These are phyloP conservation scores for Scenedesmus sp. DNA, from an alignment of 163 green algal species.

Conservation along the genomic window DNA sequence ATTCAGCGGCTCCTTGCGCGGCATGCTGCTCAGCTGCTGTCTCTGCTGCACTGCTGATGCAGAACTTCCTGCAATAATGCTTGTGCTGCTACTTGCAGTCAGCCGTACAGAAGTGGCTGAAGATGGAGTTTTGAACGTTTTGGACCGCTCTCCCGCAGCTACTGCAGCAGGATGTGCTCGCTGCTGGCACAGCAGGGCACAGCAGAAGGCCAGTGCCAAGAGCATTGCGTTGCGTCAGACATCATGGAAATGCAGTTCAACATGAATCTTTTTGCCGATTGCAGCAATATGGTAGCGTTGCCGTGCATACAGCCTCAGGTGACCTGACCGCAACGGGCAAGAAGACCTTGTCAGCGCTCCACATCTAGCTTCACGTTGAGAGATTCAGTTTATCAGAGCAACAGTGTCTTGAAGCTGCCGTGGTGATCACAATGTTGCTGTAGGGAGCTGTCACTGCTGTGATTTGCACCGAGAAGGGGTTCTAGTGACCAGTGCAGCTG, in stretches of 20 bases:
- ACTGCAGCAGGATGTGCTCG: not conserved
- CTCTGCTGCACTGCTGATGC: not conserved
- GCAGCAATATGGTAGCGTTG: not conserved
- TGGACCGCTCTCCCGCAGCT: not conserved
- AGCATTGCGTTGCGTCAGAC: not conserved
- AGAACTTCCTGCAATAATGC: not conserved
- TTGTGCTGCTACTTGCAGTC: not conserved
- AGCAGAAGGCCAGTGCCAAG: not conserved
- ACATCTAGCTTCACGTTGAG: not conserved
- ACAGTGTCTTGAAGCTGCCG: not conserved
- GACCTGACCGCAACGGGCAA: not conserved
- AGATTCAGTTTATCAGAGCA: not conserved
- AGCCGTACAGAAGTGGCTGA: not conserved
- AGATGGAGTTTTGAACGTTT: no score
- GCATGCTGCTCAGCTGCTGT: not conserved
- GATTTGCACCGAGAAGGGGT: not conserved
- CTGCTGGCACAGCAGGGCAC: not conserved
- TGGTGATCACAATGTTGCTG: not conserved
- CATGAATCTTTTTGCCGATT: not conserved
- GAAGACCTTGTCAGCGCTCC: not conserved
- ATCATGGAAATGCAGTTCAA: not conserved
- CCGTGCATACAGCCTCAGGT: not conserved
- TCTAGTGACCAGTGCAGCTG: not conserved
- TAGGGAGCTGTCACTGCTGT: not conserved
- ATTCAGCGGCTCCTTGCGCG: constrained; percentile 1